Base-by-base conservation (phyloP, 108 stramenopile genomes). In the Stephanodiscus triporus region DNA sequence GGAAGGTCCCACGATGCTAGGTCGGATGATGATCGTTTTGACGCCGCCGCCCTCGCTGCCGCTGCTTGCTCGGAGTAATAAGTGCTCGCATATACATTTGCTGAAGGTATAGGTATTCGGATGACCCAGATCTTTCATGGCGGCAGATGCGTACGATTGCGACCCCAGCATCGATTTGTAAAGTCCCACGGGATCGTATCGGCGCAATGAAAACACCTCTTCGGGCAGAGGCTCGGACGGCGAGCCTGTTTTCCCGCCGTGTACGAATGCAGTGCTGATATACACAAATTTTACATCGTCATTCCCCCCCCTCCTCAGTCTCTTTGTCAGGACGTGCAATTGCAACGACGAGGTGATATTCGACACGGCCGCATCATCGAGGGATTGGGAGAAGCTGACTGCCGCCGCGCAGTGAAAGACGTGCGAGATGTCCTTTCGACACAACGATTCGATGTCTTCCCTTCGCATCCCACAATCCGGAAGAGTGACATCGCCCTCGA, bases 251-350 rank as follows among this genome's bases (percentile, higher is more conserved):
- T 53, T 59, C 20, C 68, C 81, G 45, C 94, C 94, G 70, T 96
- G 95, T 34, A 96, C 89, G 68, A 96, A 96, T 24, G 95, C 91
- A 6, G 95, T 96, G 72, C 92, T 93, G 53, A 96, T 81, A 66
- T 95, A 88, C 24, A 93, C 86, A 63, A 89, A 93, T 64, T 82
- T 83, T 9, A 78, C 89, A 19, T 70, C 70, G 62, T 65, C 78
- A 38, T 64, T 76, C 14, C 53, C 49, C 10, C 62, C 74, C 56
- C 67, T 76, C 19, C 53, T 55, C 22, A 94, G 63, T 13, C 55
- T 30, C 37, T 77, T 76, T 14, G 88, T 80, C 24, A 93, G 73
- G 14, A 36, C 10, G 62, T 88, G 90, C 75, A 93, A 71, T 64
- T 82, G 80, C 48, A 94, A 68, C 6, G 91, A 60, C 6, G 92